Evolutionary conservation across 345 rosid species (phyloP), one percentile per base, ranked within the genome.

Genomic region (Linum lewisii): DNA sequence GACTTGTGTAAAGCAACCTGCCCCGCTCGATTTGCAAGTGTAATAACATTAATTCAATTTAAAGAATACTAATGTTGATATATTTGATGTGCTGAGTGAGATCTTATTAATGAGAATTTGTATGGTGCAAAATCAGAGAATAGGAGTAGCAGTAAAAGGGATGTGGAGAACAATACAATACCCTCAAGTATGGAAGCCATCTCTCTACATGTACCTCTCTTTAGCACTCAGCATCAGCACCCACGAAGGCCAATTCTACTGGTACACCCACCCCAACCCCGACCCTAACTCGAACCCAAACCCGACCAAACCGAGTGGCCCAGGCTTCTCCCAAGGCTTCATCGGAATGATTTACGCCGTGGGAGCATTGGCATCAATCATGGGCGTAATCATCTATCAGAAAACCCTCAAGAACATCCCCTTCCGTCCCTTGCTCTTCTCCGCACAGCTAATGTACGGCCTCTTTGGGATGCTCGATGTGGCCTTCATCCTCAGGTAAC

Each of bases 131-230:
- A 38, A 38, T 38, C 74, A 85, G 88, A 77, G 69, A 52, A 19
- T 64, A 21, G 73, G 66, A 69, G 57, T 64, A n/a, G 86, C 90
- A 4, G 44, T 84, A 59, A 71, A 58, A 24, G 88, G 78, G 24
- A 84, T 79, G 84, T 65, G 53, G 65, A 74, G 71, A 66, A 82
- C 94, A 32, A 86, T 88, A 15, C 79, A 72, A 63, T 77, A 69
- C 51, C 90, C 94, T 34, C 82, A 78, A 66, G 96, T 88, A 23
- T 86, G 94, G 96, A 88, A 86, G 73, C 94, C 96, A 63, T 83
- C 94, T 6, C 78, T 88, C 6, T 83, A 76, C 78, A 85, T 88
- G 85, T 88, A 72, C 69, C 70, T 85, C 11, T 83, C 90, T 8
- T 65, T 85, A 54, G 89, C 96, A 16, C 83, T 88, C 73, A 85